Conservation (phyloP, 768 basidiomycete species). For the Grammothele lineata region DNA sequence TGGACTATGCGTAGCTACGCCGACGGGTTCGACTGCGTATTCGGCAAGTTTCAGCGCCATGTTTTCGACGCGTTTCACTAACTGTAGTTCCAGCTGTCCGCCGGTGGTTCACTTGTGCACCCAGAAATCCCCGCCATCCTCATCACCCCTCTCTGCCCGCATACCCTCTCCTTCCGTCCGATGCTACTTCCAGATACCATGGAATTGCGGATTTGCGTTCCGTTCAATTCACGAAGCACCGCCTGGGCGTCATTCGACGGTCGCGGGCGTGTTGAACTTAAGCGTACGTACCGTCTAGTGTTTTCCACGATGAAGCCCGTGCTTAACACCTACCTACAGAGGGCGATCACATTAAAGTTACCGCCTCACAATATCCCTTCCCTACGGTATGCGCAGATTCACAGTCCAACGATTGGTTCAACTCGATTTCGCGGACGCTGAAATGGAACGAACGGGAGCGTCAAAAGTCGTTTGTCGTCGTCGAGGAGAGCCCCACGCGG, state of each 20-base stretch:
- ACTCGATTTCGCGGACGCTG: conserved; percentile 90
- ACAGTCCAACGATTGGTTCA: conserved; percentile 98
- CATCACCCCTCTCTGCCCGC: conserved; percentile 97
- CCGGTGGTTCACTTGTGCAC: conserved; percentile 95
- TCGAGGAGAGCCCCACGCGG: conserved; percentile 82
- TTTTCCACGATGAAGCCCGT: too few relatives aligned
- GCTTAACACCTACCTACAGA: conserved; percentile 49
- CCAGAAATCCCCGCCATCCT: conserved; percentile 96
- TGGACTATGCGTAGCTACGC: conserved; percentile 90
- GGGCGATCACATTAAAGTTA: conserved; percentile 99
- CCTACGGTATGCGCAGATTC: conserved; percentile 98
- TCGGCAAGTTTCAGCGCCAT: conserved; percentile 53
- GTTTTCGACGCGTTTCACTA: conserved; percentile 1
- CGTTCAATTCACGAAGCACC: conserved; percentile 95
- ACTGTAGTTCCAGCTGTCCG: conserved; percentile 64
- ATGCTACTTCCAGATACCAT: conserved; percentile 98
- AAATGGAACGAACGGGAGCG: conserved; percentile 99
- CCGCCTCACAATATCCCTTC: conserved; percentile 95
- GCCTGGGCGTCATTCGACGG: conserved; percentile 99
- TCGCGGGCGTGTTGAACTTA: conserved; percentile 90
- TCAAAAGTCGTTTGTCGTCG: conserved; percentile 97
- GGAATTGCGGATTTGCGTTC: conserved; percentile 98
- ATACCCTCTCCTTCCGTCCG: conserved; percentile 96
- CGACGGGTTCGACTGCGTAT: conserved; percentile 98
- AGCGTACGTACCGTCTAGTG: conserved; percentile 67